A percentile compares a stretch with the other conserved stretches of the same genome.
phyloP scores from a whole-genome alignment of 768 basidiomycete genomes.

The Flagelloscypha sp. region DNA sequence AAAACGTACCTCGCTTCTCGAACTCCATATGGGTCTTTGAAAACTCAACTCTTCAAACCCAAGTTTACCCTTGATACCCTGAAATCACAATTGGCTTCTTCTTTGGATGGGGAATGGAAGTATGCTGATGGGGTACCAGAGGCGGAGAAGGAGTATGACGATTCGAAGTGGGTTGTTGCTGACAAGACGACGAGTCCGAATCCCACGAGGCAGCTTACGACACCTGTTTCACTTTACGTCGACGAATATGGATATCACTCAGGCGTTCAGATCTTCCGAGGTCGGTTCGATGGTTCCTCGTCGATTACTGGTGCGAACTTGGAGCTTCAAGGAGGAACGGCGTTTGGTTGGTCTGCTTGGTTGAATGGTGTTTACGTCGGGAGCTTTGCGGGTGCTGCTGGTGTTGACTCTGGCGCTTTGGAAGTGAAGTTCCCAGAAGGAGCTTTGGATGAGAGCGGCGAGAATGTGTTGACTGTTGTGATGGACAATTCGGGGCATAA shows the following conservation, averaged over 20 bases:
- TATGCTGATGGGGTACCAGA: slow-evolving; percentile 49
- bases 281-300: slow-evolving; percentile 17
- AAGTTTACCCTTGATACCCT: slow-evolving; percentile 14
- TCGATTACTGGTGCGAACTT: slow-evolving; percentile 10
- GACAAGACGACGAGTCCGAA: slow-evolving; percentile 32
- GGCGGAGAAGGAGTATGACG: slow-evolving; percentile 33
- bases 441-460: slow-evolving; percentile 1
- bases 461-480: slow-evolving; percentile 10
- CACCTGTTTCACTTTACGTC: slow-evolving; percentile 8
- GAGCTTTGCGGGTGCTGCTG: slow-evolving; percentile 9
- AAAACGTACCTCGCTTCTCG: slow-evolving; percentile 15
- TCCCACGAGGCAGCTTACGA: slow-evolving; percentile 4
- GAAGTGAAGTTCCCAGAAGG: slow-evolving; percentile 4
- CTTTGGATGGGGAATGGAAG: slow-evolving; percentile 37
- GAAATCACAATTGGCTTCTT: slow-evolving; percentile 11
- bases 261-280: slow-evolving; percentile 12
- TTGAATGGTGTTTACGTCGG: slow-evolving; percentile 21
- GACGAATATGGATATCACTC: slow-evolving; percentile 12
- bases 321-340: slow-evolving; percentile 18
- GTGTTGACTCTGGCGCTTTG: slow-evolving; percentile 5
- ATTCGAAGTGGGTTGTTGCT: slow-evolving; percentile 40
- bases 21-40: slow-evolving; percentile 23
- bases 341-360: slow-evolving; percentile 20
- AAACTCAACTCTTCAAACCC: slow-evolving; percentile 22
- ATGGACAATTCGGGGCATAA: slow-evolving; percentile 26